phyloP scores from a whole-genome alignment of 768 basidiomycete genomes.

The Kwoniella heveanensis region DNA sequence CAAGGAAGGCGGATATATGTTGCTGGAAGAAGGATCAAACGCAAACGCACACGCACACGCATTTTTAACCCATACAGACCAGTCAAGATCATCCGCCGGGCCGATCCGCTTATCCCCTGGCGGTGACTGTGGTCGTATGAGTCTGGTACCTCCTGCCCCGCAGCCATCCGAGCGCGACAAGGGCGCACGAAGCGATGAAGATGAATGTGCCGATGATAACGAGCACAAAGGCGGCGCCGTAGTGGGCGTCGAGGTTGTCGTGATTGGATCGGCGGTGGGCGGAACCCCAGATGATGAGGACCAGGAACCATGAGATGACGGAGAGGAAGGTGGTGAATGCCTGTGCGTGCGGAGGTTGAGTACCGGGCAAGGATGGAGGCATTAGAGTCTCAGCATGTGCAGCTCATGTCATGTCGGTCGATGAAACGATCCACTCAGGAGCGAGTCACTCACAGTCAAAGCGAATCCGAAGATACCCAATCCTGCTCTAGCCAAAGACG shows the following conservation, averaged over 20 bases:
- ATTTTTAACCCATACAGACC: no score
- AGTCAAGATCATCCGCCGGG: no score
- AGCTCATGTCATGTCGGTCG: no score
- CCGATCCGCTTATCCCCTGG: not conserved
- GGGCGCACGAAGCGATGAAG: conserved; percentile 34
- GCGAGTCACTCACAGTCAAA: conserved; percentile 47
- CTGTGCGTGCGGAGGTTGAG: conserved; percentile 12
- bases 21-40: no score
- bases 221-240: conserved; percentile 48
- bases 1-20: no score
- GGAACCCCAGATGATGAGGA: conserved; percentile 40
- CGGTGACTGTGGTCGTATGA: conserved; percentile 11
- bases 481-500: conserved; percentile 24
- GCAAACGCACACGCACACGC: no score
- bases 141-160: conserved; percentile 32
- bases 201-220: conserved; percentile 47
- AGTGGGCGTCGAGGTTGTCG: conserved; percentile 30
- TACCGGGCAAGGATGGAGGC: not conserved
- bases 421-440: no score
- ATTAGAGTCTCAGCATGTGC: no score
- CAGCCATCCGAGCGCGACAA: conserved; percentile 45
- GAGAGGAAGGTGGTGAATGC: conserved; percentile 42
- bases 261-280: conserved; percentile 39
- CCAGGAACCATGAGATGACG: conserved; percentile 47
- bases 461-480: conserved; percentile 31